Evolutionary conservation across 2,329 filamentous ascomycete species (phyloP).

Genomic region (Cladorrhinum sp.): DNA sequence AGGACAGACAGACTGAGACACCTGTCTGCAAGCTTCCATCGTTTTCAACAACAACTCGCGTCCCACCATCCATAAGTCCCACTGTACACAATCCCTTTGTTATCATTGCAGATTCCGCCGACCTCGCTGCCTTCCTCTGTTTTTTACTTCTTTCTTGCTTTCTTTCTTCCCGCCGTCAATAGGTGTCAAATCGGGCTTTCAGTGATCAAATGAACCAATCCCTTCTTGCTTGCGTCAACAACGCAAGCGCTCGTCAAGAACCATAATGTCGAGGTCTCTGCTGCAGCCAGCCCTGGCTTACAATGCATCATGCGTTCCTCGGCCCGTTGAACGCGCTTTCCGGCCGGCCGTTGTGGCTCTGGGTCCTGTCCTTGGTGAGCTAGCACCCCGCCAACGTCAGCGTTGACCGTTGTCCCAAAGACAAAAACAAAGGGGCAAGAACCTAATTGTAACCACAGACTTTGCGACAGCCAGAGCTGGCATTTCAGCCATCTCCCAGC

Average conservation of each 20-base stretch:
- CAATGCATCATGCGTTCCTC: conserved; percentile 18
- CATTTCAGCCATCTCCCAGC: conserved; percentile 25
- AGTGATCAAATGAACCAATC: conserved; percentile 22
- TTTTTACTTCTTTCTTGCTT: too few relatives aligned
- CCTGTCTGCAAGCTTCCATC: not conserved
- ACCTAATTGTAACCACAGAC: conserved; percentile 19
- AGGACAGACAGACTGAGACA: conserved; percentile 8
- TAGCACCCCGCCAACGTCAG: not conserved
- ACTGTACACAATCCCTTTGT: not conserved
- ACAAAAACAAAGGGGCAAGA: conserved; percentile 9
- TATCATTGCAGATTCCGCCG: conserved; percentile 7
- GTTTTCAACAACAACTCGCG: conserved; percentile 10
- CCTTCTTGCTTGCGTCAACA: conserved; percentile 20
- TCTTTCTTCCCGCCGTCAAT: not conserved
- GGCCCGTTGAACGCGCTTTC: conserved; percentile 15
- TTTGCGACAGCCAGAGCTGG: conserved; percentile 11
- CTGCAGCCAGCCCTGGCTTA: conserved; percentile 25
- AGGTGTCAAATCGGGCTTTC: not conserved
- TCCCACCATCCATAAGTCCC: not conserved
- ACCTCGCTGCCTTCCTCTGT: conserved; percentile 1
- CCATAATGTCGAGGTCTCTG: conserved; percentile 24
- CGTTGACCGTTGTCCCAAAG: not conserved
- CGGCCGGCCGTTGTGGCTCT: conserved; percentile 11
- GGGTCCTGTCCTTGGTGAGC: conserved; percentile 20
- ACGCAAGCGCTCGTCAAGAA: conserved; percentile 20